Conservation (phyloP, 1,139 yeast genomes). For the Scheffersomyces cryptocercus region DNA sequence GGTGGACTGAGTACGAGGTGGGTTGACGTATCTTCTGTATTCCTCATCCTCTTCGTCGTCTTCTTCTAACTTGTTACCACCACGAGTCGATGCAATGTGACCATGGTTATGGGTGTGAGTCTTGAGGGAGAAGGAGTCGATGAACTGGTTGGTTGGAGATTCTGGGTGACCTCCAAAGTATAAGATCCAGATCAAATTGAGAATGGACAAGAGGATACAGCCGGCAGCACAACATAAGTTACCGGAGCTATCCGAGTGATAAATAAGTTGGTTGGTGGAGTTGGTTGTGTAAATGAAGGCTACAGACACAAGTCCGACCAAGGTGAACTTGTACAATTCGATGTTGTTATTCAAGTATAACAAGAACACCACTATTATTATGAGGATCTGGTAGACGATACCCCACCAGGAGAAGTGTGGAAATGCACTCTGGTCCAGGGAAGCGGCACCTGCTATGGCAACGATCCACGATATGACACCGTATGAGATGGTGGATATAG, state of each 20-base stretch:
- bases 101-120: slow-evolving; percentile 29
- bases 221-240: slow-evolving; percentile 91
- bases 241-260: slow-evolving; percentile 60
- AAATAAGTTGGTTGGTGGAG: slow-evolving; percentile 77
- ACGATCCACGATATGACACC: slow-evolving; percentile 77
- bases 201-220: slow-evolving; percentile 75
- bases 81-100: slow-evolving; percentile 24
- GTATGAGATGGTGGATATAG: slow-evolving; percentile 63
- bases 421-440: slow-evolving; percentile 51
- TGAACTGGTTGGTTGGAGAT: slow-evolving; percentile 77
- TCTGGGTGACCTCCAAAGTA: slow-evolving; percentile 84
- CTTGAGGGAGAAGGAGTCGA: slow-evolving; percentile 68
- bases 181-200: slow-evolving; percentile 78
- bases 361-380: slow-evolving; percentile 55
- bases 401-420: slow-evolving; percentile 98
- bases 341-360: slow-evolving; percentile 68
- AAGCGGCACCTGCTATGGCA: slow-evolving; percentile 83
- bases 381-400: slow-evolving; percentile 71
- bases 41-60: slow-evolving; percentile 29
- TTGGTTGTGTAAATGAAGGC: slow-evolving; percentile 85
- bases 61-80: slow-evolving; percentile 22
- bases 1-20: slow-evolving; percentile 21
- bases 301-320: slow-evolving; percentile 56
- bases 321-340: slow-evolving; percentile 68
- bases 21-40: slow-evolving; percentile 28